Evolutionary conservation across 768 basidiomycete species (phyloP).

Genomic region (Tulasnella sp.): DNA sequence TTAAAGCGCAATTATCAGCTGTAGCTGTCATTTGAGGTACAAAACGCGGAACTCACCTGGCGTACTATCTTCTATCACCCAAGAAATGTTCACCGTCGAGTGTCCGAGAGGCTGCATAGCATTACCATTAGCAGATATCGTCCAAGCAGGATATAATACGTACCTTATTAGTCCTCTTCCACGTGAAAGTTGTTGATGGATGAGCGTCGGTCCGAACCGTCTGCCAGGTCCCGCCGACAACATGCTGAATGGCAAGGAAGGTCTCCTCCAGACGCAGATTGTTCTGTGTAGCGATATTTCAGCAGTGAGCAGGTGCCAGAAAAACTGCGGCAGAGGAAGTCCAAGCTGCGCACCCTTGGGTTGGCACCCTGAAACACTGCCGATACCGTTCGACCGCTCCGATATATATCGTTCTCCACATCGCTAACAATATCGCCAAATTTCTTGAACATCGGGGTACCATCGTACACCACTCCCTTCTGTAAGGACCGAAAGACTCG

Average conservation of each 20-base stretch:
- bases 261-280: constrained; percentile 64
- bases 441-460: constrained; percentile 39
- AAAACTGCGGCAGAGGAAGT: neutral
- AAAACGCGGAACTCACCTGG: constrained; percentile 1
- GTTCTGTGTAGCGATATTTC: constrained; percentile 36
- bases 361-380: constrained; percentile 66
- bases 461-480: constrained; percentile 54
- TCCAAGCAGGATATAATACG: neutral
- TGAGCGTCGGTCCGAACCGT: constrained; percentile 63
- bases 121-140: neutral
- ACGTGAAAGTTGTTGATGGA: constrained; percentile 58
- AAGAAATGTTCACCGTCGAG: constrained; percentile 54
- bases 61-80: constrained; percentile 49
- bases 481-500: constrained; percentile 23
- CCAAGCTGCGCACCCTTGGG: constrained; percentile 44
- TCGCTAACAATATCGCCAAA: constrained; percentile 55
- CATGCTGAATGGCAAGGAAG: constrained; percentile 55
- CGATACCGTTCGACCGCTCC: constrained; percentile 44
- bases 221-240: constrained; percentile 39
- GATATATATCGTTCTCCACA: constrained; percentile 40
- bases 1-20: neutral
- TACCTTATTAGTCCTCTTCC: constrained; percentile 48
- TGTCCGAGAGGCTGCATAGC: constrained; percentile 40
- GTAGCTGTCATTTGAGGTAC: neutral
- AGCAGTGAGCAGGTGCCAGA: neutral